Evolutionary conservation across 805 yeast species (phyloP).

Genomic region (Metschnikowia amazonensis): DNA sequence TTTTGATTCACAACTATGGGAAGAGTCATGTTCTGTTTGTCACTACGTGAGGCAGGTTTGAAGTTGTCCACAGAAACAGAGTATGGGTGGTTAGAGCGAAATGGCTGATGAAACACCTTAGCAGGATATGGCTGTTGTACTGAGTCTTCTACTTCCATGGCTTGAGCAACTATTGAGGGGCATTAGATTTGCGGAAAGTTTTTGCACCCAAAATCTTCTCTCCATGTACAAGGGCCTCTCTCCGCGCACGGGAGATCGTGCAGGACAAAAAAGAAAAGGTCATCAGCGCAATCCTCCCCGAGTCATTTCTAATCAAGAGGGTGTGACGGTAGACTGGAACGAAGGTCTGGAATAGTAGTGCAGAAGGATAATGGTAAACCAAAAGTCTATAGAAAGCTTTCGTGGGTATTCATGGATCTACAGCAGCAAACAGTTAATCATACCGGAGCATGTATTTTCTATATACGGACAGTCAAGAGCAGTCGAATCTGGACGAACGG

Average conservation of each 20-base stretch:
- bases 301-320: too few species aligned
- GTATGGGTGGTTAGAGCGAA: background rate
- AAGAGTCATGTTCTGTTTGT: slow-evolving; percentile 1
- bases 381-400: too few species aligned
- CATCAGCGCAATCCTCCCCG: background rate
- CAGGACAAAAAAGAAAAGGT: background rate
- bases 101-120: background rate
- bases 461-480: slow-evolving; percentile 17
- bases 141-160: background rate
- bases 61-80: background rate
- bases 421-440: slow-evolving; percentile 7
- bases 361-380: too few species aligned
- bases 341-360: too few species aligned
- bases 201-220: slow-evolving; percentile 4
- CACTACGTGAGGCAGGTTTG: background rate
- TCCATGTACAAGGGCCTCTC: background rate
- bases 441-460: slow-evolving; percentile 21
- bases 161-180: background rate
- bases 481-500: slow-evolving; percentile 2
- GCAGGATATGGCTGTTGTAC: background rate
- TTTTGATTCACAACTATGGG: slow-evolving; percentile 1
- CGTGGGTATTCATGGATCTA: background rate
- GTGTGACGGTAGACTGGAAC: too few species aligned
- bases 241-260: slow-evolving; percentile 1
- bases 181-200: background rate